These are phyloP conservation scores for Alternaria conjuncta DNA, from an alignment of 2,329 filamentous ascomycete species.

Conservation along the genomic window DNA sequence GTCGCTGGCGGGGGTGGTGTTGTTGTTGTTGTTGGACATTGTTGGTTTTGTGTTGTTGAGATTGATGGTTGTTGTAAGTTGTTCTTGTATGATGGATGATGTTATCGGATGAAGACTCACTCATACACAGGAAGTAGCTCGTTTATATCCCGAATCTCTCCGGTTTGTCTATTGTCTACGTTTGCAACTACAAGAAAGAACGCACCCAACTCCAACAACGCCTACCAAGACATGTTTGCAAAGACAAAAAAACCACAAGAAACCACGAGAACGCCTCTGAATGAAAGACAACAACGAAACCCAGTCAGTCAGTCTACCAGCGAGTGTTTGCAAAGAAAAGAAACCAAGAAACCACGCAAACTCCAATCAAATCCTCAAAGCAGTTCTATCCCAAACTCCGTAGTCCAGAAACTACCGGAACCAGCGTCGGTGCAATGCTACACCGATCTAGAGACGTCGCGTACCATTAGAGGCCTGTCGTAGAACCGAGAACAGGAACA, in stretches of 20 bases:
- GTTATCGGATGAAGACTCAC: background rate
- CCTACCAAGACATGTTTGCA: background rate
- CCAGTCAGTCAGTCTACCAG: background rate
- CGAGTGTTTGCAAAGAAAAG: background rate
- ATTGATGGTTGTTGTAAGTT: background rate
- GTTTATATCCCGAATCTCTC: background rate
- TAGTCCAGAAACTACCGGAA: background rate
- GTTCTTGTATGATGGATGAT: background rate
- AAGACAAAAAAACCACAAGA: background rate
- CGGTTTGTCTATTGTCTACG: background rate
- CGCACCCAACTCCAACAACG: background rate
- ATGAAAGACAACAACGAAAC: background rate
- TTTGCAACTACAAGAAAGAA: background rate
- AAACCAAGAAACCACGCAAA: background rate
- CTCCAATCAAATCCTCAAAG: background rate
- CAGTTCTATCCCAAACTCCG: background rate
- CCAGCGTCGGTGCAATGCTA: background rate
- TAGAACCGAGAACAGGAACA: rapidly evolving
- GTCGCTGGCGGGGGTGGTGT: background rate
- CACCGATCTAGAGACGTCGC: background rate
- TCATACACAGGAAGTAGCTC: background rate
- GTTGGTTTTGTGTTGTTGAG: background rate
- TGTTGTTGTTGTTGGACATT: background rate
- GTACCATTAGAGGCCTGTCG: background rate
- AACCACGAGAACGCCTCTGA: background rate